Evolutionary conservation across 495 filamentous ascomycete species (phyloP).

Genomic region (Penicillium egyptiacum): DNA sequence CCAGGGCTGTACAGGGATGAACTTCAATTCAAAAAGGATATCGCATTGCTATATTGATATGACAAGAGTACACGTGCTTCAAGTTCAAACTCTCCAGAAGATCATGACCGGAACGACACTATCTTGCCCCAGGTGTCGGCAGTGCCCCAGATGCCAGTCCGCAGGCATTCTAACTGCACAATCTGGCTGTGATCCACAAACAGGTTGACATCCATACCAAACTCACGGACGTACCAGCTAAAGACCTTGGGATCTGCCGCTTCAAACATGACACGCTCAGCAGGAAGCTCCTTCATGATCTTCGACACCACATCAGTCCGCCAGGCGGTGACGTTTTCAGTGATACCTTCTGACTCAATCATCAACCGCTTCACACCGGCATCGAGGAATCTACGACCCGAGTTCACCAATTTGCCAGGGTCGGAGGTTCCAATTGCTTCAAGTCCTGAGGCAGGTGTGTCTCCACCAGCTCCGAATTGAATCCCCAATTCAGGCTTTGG

Average conservation of each 20-base stretch:
- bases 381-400: conserved; percentile 54
- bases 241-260: conserved; percentile 59
- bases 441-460: conserved; percentile 50
- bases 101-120: conserved; percentile 45
- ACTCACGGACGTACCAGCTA: conserved; percentile 60
- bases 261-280: conserved; percentile 62
- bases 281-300: conserved; percentile 54
- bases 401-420: conserved; percentile 48
- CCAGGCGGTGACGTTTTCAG: conserved; percentile 58
- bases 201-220: conserved; percentile 59
- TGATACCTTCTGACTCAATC: conserved; percentile 64
- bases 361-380: conserved; percentile 58
- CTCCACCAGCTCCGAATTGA: conserved; percentile 61
- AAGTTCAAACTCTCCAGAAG: background rate
- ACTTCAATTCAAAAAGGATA: background rate
- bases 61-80: background rate
- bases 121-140: conserved; percentile 59
- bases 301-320: conserved; percentile 57
- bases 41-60: background rate
- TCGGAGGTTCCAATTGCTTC: conserved; percentile 55
- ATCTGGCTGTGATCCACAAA: conserved; percentile 64
- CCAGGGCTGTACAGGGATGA: background rate
- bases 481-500: conserved; percentile 62
- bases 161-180: conserved; percentile 54
- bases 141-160: conserved; percentile 58